Evolutionary conservation across 371 early-diverging fungal genomes (phyloP).

Genomic region (Mortierella sp.): DNA sequence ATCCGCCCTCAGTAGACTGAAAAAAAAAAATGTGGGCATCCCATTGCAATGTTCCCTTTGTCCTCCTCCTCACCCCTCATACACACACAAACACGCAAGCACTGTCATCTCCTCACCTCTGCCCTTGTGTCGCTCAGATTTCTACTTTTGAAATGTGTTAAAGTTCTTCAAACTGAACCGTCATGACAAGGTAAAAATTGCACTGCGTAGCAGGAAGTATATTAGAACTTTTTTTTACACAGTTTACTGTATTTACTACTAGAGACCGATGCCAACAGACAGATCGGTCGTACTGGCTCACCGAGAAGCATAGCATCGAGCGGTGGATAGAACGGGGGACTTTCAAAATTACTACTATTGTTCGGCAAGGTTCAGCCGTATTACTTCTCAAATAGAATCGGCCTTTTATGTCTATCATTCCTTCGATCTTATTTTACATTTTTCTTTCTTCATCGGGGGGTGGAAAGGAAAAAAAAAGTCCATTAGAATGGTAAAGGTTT

Average conservation of each 20-base stretch:
- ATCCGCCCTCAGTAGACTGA: neutral
- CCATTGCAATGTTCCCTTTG: neutral
- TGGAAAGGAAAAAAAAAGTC: neutral
- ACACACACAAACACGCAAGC: neutral
- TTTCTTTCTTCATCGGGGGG: neutral
- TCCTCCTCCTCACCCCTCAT: neutral
- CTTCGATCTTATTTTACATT: neutral
- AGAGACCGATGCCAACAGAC: neutral
- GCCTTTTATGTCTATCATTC: neutral
- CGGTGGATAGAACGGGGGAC: too few relatives aligned
- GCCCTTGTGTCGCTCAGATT: neutral
- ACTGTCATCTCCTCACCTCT: neutral
- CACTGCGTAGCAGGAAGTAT: neutral
- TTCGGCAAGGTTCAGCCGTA: too few relatives aligned
- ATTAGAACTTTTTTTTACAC: too few relatives aligned
- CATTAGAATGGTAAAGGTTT: neutral
- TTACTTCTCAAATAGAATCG: neutral
- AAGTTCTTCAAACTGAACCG: neutral
- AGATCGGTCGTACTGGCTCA: neutral
- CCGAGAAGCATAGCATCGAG: neutral
- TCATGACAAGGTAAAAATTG: neutral
- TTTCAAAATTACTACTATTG: neutral
- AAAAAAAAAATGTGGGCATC: neutral
- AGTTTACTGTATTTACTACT: too few relatives aligned
- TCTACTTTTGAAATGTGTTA: neutral